Evolutionary conservation across 2,329 filamentous ascomycete genomes (phyloP).

Genomic region (Penicillium oxalicum): DNA sequence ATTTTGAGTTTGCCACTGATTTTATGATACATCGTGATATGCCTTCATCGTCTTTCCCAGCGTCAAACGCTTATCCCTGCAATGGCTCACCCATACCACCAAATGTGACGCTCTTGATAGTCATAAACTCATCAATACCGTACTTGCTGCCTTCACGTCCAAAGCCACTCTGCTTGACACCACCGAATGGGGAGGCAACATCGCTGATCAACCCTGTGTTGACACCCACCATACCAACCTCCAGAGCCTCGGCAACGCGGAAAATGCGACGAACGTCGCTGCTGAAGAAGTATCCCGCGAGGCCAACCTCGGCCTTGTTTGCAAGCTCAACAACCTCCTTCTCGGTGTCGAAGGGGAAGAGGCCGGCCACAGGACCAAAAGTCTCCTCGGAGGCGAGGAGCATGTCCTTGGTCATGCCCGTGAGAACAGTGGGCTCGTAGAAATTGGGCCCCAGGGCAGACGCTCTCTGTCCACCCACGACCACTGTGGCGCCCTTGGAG

Average conservation of each 20-base stretch:
- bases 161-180: constrained; percentile 76
- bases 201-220: constrained; percentile 64
- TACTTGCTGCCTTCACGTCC: constrained; percentile 73
- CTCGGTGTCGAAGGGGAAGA: constrained; percentile 85
- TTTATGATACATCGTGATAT: too few species aligned
- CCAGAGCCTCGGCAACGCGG: constrained; percentile 54
- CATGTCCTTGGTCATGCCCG: constrained; percentile 82
- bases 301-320: constrained; percentile 75
- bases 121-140: constrained; percentile 69
- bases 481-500: constrained; percentile 67
- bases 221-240: constrained; percentile 52
- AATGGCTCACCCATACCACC: constrained; percentile 57
- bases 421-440: constrained; percentile 82
- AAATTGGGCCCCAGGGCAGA: constrained; percentile 76
- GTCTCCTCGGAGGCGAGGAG: constrained; percentile 81
- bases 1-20: too few species aligned
- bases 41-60: too few species aligned
- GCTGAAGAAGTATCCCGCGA: constrained; percentile 92
- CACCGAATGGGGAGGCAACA: constrained; percentile 60
- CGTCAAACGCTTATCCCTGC: constrained; percentile 35
- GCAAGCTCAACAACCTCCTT: constrained; percentile 79
- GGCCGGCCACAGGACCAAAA: constrained; percentile 84
- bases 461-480: constrained; percentile 68
- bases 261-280: constrained; percentile 54
- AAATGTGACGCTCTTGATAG: constrained; percentile 64